Evolutionary conservation across 345 rosid species (phyloP).

Genomic region (Bretschneidera sinensis): DNA sequence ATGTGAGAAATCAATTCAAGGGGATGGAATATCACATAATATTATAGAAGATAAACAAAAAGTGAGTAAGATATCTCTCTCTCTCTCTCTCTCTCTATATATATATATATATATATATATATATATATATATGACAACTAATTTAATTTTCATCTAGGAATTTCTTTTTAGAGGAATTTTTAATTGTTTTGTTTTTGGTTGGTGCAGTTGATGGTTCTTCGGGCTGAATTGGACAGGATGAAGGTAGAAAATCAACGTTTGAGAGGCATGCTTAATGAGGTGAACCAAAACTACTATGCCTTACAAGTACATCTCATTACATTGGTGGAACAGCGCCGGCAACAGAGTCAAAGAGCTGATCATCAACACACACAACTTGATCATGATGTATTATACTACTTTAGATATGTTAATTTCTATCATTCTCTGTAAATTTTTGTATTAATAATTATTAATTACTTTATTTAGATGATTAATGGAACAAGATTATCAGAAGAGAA

Average conservation of each 20-base stretch:
- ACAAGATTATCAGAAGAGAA: constrained; percentile 11
- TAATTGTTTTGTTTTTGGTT: background rate
- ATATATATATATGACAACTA: no score
- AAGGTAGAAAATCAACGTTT: constrained; percentile 43
- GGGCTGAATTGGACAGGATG: constrained; percentile 39
- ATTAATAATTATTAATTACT: background rate
- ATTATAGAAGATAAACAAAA: constrained; percentile 18
- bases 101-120: no score
- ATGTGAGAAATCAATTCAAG: constrained; percentile 27
- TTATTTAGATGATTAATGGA: constrained; percentile 18
- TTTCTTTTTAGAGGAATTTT: no score
- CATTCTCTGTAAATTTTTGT: no score
- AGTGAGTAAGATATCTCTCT: constrained; percentile 27
- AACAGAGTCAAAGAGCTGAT: constrained; percentile 14
- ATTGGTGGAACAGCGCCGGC: constrained; percentile 33
- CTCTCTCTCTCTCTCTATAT: no score
- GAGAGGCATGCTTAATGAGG: constrained; percentile 40
- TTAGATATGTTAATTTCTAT: no score
- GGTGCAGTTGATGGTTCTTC: constrained; percentile 32
- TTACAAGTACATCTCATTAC: constrained; percentile 43
- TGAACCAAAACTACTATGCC: constrained; percentile 33
- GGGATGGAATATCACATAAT: constrained; percentile 23
- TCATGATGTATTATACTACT: constrained; percentile 15
- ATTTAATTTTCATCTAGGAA: background rate
- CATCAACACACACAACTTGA: constrained; percentile 12